Conservation (phyloP, 2,329 filamentous ascomycete species). For the Ascomycota sp. region DNA sequence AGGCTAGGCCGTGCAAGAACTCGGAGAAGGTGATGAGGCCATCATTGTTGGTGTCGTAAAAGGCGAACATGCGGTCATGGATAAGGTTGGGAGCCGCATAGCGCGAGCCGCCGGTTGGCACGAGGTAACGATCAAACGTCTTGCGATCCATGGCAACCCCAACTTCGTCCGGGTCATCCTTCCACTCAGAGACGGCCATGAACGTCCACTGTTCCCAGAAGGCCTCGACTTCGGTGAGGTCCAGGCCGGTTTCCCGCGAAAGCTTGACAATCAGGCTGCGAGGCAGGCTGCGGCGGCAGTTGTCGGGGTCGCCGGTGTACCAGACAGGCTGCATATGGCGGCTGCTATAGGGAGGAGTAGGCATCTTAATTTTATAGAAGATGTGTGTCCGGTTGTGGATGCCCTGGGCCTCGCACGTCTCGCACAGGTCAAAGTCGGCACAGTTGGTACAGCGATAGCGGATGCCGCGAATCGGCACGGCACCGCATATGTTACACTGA, state of each 20-base stretch:
- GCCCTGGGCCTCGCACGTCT: slow-evolving; percentile 64
- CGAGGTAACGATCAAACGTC: slow-evolving; percentile 78
- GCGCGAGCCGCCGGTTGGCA: slow-evolving; percentile 60
- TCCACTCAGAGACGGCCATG: slow-evolving; percentile 69
- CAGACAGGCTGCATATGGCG: slow-evolving; percentile 62
- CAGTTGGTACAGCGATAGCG: slow-evolving; percentile 92
- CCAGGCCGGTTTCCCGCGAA: slow-evolving; percentile 51
- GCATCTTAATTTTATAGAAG: slow-evolving; percentile 88
- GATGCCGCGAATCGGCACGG: slow-evolving; percentile 73
- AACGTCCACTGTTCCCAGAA: slow-evolving; percentile 95
- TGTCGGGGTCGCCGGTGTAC: slow-evolving; percentile 71
- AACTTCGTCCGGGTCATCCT: slow-evolving; percentile 55
- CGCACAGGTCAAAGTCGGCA: slow-evolving; percentile 85
- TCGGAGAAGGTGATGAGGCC: slow-evolving; percentile 80
- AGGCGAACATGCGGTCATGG: slow-evolving; percentile 88
- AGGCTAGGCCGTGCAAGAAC: slow-evolving; percentile 64
- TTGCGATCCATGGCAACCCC: slow-evolving; percentile 71
- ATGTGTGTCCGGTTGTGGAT: slow-evolving; percentile 75
- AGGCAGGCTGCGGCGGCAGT: slow-evolving; percentile 43
- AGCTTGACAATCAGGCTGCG: slow-evolving; percentile 44
- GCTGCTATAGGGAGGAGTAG: slow-evolving; percentile 62
- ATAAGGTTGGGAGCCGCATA: slow-evolving; percentile 69
- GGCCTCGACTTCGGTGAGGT: slow-evolving; percentile 72
- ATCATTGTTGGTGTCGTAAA: slow-evolving; percentile 82
- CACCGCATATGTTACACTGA: slow-evolving; percentile 72